Conservation (phyloP, 768 basidiomycete species). For the Cyathus striatus region DNA sequence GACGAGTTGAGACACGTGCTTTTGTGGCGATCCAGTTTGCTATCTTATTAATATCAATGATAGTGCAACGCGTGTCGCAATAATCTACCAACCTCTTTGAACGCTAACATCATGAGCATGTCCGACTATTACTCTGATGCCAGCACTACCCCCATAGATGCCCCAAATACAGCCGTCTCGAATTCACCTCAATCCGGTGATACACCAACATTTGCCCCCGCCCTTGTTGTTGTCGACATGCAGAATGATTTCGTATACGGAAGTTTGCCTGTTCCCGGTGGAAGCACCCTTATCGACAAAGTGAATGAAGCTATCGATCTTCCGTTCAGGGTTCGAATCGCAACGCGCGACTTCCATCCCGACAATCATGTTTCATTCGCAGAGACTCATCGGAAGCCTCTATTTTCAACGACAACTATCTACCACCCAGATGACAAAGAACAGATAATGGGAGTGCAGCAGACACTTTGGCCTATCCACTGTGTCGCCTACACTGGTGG, state of each 20-base stretch:
- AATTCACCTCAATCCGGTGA: too few species aligned
- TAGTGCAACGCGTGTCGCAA: too few species aligned
- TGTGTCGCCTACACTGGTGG: conserved; percentile 62
- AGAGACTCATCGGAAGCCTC: conserved; percentile 31
- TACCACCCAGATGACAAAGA: conserved; percentile 32
- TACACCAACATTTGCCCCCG: conserved; percentile 29
- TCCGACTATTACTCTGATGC: neutral
- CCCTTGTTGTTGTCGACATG: conserved; percentile 71
- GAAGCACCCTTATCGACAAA: conserved; percentile 47
- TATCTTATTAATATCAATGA: too few species aligned
- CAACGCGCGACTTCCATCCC: conserved; percentile 58
- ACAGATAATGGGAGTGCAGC: conserved; percentile 29
- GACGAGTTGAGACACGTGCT: too few species aligned
- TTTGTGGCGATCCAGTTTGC: too few species aligned
- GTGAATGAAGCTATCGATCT: conserved; percentile 55
- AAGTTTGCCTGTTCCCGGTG: conserved; percentile 64
- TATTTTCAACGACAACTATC: conserved; percentile 36
- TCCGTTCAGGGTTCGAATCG: conserved; percentile 47
- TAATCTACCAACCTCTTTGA: neutral
- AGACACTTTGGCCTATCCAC: conserved; percentile 79
- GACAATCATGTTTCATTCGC: conserved; percentile 67
- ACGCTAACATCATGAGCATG: neutral
- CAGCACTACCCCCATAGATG: neutral
- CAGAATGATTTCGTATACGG: conserved; percentile 83
- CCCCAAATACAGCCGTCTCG: neutral